Conservation (phyloP, 2,329 filamentous ascomycete genomes). For the Clonostachys sp. region DNA sequence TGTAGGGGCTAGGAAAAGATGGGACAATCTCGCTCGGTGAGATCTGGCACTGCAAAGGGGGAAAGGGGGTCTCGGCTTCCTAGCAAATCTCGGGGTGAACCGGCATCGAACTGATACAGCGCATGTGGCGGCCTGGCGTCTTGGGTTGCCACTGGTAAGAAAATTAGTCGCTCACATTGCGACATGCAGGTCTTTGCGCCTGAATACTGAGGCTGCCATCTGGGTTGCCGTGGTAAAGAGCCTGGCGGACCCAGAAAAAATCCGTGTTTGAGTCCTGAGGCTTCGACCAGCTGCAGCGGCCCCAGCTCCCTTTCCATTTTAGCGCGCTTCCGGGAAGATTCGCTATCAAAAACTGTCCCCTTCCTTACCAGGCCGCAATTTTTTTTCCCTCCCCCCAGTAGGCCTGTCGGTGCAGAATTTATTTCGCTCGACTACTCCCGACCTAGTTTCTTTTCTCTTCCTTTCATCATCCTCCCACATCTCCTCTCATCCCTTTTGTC, state of each 20-base stretch:
- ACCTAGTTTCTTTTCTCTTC: conserved; percentile 30
- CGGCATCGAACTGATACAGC: background rate
- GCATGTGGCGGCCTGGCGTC: too few species aligned
- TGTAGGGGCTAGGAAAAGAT: too few species aligned
- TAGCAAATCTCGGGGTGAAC: conserved; percentile 1
- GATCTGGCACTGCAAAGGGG: too few species aligned
- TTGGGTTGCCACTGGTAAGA: too few species aligned
- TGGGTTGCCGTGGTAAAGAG: conserved; percentile 2
- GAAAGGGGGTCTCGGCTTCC: too few species aligned
- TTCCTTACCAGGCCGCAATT: conserved; percentile 41
- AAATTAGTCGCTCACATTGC: too few species aligned
- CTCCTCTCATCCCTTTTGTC: conserved; percentile 58
- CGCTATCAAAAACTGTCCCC: conserved; percentile 45
- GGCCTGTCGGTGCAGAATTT: conserved; percentile 40
- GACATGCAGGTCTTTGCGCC: background rate
- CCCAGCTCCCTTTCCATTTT: conserved; percentile 23
- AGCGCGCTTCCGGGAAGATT: conserved; percentile 42
- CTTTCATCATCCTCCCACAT: conserved; percentile 41
- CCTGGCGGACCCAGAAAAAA: background rate
- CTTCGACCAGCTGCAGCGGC: conserved; percentile 4
- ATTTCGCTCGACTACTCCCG: conserved; percentile 31
- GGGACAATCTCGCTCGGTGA: too few species aligned
- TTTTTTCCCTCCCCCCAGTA: conserved; percentile 39
- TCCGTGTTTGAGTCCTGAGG: background rate
- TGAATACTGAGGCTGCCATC: conserved; percentile 1